Evolutionary conservation across 352 stramenopile species (phyloP), one percentile per base, ranked within the genome.

Genomic region (Pythium chondricola): DNA sequence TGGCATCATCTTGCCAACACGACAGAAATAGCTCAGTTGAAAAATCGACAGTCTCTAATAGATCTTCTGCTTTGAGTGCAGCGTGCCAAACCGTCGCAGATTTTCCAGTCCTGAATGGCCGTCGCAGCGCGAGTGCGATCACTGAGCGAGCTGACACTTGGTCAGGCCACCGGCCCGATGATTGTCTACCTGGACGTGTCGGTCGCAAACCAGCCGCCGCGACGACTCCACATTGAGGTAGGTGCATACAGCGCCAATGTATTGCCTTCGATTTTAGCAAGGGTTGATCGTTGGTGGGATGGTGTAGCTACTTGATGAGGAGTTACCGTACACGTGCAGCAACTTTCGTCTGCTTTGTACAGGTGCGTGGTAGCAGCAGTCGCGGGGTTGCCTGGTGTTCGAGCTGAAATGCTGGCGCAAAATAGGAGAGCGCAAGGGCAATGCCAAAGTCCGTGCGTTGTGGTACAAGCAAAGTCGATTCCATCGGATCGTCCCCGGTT

Each of bases 401-500:
- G 27, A 14, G 13, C 20, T 22, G 36, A 21, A 29, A 47, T 6
- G 31, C 31, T n/a, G 10, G 35, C 33, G 16, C 29, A 77, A 65
- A 10, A 21, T 29, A 59, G 52, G 52, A 13, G 76, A 85, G 43
- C 61, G 71, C 54, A 74, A 71, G 32, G 61, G 71, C 32, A 83
- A 65, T 46, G 63, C 64, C 9, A 71, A 75, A 32, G 58, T 72
- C 10, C 65, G 69, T 25, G 56, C 58, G 27, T 56, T 79, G n/a
- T 86, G 69, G 63, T 99, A 96, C 87, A 98, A 99, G 67, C 91
- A 92, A 49, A 91, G 71, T 37, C 83, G 71, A 4, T 98, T 99
- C 68, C 97, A 99, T 53, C 88, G 96, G n/a, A 84, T 99, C n/a
- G 96, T 98, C 52, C 96, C 95, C 20, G 92, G 96, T 31, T 99